Evolutionary conservation across 768 basidiomycete genomes (phyloP).

Genomic region (Baorangia bicolor): DNA sequence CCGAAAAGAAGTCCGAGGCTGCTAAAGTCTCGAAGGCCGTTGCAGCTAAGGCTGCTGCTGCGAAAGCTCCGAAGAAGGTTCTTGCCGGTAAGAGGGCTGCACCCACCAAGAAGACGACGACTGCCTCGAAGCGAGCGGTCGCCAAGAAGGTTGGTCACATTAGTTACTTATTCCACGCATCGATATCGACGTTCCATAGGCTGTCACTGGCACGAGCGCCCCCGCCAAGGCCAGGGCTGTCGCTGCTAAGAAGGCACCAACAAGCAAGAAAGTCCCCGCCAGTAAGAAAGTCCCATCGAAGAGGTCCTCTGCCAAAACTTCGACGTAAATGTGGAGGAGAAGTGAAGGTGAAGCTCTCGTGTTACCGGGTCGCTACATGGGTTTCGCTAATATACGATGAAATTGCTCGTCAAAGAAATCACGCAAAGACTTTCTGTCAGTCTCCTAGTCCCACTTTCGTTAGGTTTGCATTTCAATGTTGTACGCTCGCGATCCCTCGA

Average conservation of each 20-base stretch:
- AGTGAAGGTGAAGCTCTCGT: conserved; percentile 2
- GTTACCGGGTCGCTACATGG: not conserved
- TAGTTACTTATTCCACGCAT: not conserved
- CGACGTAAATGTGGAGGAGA: conserved; percentile 9
- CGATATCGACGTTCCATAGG: conserved; percentile 34
- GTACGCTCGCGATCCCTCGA: conserved; percentile 32
- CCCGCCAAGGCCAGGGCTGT: conserved; percentile 34
- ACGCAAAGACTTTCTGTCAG: not conserved
- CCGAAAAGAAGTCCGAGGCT: conserved; percentile 33
- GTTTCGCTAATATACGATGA: not conserved
- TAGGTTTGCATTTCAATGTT: conserved; percentile 17
- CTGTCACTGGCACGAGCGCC: conserved; percentile 48
- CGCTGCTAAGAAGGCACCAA: conserved; percentile 34
- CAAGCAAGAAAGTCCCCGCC: conserved; percentile 27
- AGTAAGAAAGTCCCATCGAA: conserved; percentile 26
- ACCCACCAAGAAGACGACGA: conserved; percentile 40
- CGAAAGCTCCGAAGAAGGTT: conserved; percentile 34
- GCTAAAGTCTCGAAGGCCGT: conserved; percentile 34
- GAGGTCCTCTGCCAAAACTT: conserved; percentile 17
- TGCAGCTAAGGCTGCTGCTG: conserved; percentile 12
- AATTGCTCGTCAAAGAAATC: not conserved
- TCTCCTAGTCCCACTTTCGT: conserved; percentile 9
- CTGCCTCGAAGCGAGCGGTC: conserved; percentile 46
- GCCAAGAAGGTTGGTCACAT: conserved; percentile 59
- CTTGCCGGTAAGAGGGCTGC: conserved; percentile 33